Conservation (phyloP, 495 filamentous ascomycete genomes). For the Ascobolus immersus region DNA sequence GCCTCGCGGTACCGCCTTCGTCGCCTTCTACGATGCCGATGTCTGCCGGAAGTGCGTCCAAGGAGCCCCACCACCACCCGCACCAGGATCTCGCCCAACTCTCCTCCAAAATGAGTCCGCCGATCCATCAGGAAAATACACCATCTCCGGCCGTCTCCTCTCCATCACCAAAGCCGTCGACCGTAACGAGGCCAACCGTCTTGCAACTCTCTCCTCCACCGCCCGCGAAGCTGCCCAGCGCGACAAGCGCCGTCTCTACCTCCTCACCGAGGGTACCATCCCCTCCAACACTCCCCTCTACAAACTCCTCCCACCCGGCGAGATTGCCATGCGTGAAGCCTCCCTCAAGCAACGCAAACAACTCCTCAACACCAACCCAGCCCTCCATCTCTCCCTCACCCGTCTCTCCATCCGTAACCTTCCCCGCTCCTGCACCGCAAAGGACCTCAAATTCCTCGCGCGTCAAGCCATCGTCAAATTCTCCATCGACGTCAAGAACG, state of each 20-base stretch:
- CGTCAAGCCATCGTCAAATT: slow-evolving; percentile 80
- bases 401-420: slow-evolving; percentile 88
- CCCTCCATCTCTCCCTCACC: slow-evolving; percentile 68
- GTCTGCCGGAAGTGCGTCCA: slow-evolving; percentile 50
- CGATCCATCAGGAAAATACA: slow-evolving; percentile 61
- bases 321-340: slow-evolving; percentile 67
- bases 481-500: slow-evolving; percentile 60
- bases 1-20: slow-evolving; percentile 79
- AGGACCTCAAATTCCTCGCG: slow-evolving; percentile 75
- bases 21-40: slow-evolving; percentile 59
- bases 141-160: slow-evolving; percentile 64
- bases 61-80: slow-evolving; percentile 34
- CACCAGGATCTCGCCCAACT: slow-evolving; percentile 36
- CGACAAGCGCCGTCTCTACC: slow-evolving; percentile 79
- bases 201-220: slow-evolving; percentile 40
- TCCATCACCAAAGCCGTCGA: slow-evolving; percentile 64
- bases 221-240: slow-evolving; percentile 42
- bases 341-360: slow-evolving; percentile 69
- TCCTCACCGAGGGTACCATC: slow-evolving; percentile 69
- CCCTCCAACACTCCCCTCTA: slow-evolving; percentile 43
- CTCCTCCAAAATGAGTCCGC: slow-evolving; percentile 56
- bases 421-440: slow-evolving; percentile 56
- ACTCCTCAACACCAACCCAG: slow-evolving; percentile 71
- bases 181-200: slow-evolving; percentile 45
- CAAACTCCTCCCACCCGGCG: slow-evolving; percentile 46